Percentiles rank a stretch among this genome's conserved stretches.
These are phyloP conservation scores for Entrophospora sp. DNA, from an alignment of 192 early-diverging fungal genomes.

Conservation along the genomic window DNA sequence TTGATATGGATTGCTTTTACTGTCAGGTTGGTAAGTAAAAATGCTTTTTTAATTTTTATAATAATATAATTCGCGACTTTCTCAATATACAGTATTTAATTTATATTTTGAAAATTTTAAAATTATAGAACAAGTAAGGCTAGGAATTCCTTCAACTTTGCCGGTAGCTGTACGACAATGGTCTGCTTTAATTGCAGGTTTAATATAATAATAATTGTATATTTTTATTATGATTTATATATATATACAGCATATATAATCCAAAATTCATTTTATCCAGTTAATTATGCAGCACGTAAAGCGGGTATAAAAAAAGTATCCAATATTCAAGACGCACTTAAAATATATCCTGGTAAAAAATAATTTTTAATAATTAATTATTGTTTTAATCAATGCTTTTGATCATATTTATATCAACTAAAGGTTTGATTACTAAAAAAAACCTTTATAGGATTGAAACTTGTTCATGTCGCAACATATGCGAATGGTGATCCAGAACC, in stretches of 20 bases:
- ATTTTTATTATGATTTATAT: background rate
- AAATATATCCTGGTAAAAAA: conserved; percentile 44
- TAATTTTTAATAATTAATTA: background rate
- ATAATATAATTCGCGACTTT: too few species aligned
- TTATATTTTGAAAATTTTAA: too few species aligned
- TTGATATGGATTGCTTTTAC: too few species aligned
- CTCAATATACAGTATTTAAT: too few species aligned
- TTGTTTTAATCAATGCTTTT: too few species aligned
- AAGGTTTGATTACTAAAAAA: background rate
- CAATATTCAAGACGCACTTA: too few species aligned
- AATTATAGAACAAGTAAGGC: conserved; percentile 67
- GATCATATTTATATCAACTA: background rate
- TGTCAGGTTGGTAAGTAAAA: too few species aligned
- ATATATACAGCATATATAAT: too few species aligned
- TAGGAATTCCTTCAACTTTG: conserved; percentile 52
- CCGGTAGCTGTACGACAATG: conserved; percentile 89
- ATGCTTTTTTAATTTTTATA: too few species aligned
- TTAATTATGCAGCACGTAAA: conserved; percentile 81
- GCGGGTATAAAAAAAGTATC: too few species aligned
- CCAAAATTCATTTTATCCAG: conserved; percentile 20
- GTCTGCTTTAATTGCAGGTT: conserved; percentile 68
- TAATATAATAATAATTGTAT: background rate
- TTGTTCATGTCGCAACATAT: too few species aligned
- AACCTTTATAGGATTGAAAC: conserved; percentile 40
- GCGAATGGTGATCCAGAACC: too few species aligned